Conservation (phyloP, 2,329 filamentous ascomycete genomes). For the Apiospora rasikravindrae region DNA sequence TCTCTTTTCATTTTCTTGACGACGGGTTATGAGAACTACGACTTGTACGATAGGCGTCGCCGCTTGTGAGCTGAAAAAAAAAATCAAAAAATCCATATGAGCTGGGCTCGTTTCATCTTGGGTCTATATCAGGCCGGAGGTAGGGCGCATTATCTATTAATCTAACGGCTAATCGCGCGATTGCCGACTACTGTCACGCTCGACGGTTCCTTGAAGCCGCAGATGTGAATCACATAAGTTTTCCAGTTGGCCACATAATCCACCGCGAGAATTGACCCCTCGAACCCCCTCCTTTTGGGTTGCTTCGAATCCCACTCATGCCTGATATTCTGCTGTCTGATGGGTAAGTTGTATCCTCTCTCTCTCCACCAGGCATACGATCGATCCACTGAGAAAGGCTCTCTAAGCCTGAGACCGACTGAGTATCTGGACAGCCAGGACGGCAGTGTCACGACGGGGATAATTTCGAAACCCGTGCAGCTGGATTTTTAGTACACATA, state of each 20-base stretch:
- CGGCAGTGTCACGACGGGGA: background rate
- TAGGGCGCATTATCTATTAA: background rate
- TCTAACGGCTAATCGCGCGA: background rate
- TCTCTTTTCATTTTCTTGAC: background rate
- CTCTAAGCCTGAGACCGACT: too few species aligned
- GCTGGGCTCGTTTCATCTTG: conserved; percentile 3
- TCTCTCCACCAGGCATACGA: too few species aligned
- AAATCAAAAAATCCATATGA: background rate
- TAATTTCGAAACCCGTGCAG: background rate
- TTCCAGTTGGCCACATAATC: background rate
- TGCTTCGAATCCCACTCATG: background rate
- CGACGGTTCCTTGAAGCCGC: background rate
- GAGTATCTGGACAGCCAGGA: background rate
- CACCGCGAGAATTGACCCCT: background rate
- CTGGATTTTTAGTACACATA: background rate
- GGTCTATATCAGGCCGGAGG: background rate
- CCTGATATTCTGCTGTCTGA: too few species aligned
- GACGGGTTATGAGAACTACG: conserved; percentile 1
- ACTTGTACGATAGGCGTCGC: background rate
- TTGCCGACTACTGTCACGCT: background rate
- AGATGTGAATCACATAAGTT: background rate
- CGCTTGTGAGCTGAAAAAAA: background rate
- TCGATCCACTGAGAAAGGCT: too few species aligned
- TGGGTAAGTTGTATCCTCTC: too few species aligned
- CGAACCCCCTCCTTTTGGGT: background rate